Evolutionary conservation across 2,329 filamentous ascomycete genomes (phyloP), one percentile per base, ranked within the genome.

Genomic region (Talaromyces sp.): DNA sequence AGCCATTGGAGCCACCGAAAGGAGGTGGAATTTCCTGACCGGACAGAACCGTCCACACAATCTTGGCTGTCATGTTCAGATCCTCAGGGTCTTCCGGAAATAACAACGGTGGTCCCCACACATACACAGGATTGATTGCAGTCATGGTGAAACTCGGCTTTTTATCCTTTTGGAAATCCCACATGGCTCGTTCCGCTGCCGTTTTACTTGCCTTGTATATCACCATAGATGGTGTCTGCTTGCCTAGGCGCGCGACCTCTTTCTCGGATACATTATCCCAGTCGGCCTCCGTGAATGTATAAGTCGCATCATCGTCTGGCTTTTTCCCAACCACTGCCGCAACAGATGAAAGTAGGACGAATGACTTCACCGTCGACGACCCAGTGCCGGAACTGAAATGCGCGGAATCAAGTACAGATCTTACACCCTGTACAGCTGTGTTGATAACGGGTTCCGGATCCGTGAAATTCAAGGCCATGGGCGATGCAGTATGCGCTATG

Each of bases 121-220:
- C 50, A 22, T 35, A 54, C 17, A 54, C 50, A 19, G 50, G 50
- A 19, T 54, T 54, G 50, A 54, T 37, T 1, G 50, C 50, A 4
- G 50, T 35, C 50, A 54, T 19, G 10, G 27, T 35, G 19, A 54
- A 54, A 35, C 17, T 7, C 10, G 50, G 50, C 3, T 27, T 39
- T n/a, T 59, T 3, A 3, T 45, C 25, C 15, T 2, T 41, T n/a
- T 59, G 56, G 8, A 59, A 59, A 7, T 59, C 56, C 56, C 56
- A 59, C 56, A 59, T 59, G 27, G 39, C 37, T 31, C 56, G 22
- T 27, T 59, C 56, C 9, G 56, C 56, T 13, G 56, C 56, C 3
- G 56, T 45, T 15, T 59, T 59, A 17, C 56, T 59, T n/a, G 56
- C 56, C 13, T 59, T 59, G 37, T 59, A 59, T 43, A 43, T 59